phyloP scores from a whole-genome alignment of 2,329 filamentous ascomycete species.

The Cladosporium velox region DNA sequence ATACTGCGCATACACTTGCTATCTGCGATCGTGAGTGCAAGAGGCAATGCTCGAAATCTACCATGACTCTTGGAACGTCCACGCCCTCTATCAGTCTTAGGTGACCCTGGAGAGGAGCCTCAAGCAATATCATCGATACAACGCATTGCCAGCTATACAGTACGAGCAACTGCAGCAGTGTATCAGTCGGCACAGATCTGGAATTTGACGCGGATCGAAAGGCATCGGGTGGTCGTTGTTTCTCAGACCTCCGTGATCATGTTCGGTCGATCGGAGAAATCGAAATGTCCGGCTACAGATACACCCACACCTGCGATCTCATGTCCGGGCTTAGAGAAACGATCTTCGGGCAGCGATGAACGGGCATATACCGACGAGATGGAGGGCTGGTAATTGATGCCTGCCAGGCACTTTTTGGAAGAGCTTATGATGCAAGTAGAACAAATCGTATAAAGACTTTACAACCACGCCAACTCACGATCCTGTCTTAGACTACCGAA shows the following conservation, averaged over 20 bases:
- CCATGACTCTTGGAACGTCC: neutral
- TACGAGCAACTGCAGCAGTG: neutral
- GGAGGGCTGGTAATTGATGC: too few species aligned
- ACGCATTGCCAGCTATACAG: neutral
- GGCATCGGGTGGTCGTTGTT: neutral
- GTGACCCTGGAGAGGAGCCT: neutral
- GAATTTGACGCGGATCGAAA: neutral
- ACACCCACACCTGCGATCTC: neutral
- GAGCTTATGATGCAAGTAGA: neutral
- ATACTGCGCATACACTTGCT: neutral
- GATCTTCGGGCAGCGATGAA: neutral
- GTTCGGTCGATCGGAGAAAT: neutral
- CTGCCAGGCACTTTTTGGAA: neutral
- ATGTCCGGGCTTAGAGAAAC: neutral
- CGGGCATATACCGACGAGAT: too few species aligned
- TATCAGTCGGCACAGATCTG: neutral
- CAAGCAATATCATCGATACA: neutral
- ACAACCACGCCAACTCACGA: neutral
- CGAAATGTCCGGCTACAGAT: neutral
- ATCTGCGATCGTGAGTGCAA: too few species aligned
- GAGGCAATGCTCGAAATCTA: too few species aligned
- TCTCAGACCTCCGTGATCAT: neutral
- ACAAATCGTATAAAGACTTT: neutral
- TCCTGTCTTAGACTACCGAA: neutral
- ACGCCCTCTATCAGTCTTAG: neutral